Percentiles rank a stretch among this genome's conserved stretches.
Conservation (phyloP, 2,329 filamentous ascomycete species). For the Trichophyton simii region DNA sequence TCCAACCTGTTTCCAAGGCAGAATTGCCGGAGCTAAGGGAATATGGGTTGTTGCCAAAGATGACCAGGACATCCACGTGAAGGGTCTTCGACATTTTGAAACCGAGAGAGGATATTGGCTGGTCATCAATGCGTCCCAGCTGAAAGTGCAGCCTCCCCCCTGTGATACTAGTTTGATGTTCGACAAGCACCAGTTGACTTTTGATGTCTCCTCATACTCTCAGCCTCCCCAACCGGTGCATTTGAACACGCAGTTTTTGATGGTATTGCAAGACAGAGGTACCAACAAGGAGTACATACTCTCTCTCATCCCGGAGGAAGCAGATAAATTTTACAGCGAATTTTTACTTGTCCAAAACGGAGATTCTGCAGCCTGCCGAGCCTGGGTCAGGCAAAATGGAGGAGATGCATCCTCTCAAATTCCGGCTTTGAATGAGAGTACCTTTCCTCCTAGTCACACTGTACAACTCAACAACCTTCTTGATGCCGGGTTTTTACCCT, state of each 20-base stretch:
- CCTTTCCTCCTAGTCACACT: conserved; percentile 23
- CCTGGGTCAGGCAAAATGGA: conserved; percentile 15
- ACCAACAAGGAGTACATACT: conserved; percentile 33
- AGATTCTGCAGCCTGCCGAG: conserved; percentile 23
- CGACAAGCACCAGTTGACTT: conserved; percentile 38
- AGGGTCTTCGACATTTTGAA: conserved; percentile 5
- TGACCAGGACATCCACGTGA: conserved; percentile 9
- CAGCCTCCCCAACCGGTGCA: conserved; percentile 32
- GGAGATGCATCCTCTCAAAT: not conserved
- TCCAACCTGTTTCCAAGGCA: conserved; percentile 44
- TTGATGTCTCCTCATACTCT: conserved; percentile 43
- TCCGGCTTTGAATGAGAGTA: conserved; percentile 19
- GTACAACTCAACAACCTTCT: conserved; percentile 27
- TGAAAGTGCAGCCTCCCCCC: conserved; percentile 41
- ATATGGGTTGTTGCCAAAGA: conserved; percentile 45
- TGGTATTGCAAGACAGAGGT: conserved; percentile 43
- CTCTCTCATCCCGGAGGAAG: conserved; percentile 28
- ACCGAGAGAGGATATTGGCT: conserved; percentile 39
- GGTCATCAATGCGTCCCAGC: conserved; percentile 44
- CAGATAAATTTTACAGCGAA: conserved; percentile 24
- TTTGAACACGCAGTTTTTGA: conserved; percentile 44
- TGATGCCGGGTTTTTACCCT: conserved; percentile 38
- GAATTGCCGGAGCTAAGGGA: conserved; percentile 49
- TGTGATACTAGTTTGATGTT: conserved; percentile 21
- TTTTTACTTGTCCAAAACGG: conserved; percentile 20